Evolutionary conservation across 1,284 basidiomycete genomes (phyloP).

Genomic region (Tetrapyrgos nigripes): DNA sequence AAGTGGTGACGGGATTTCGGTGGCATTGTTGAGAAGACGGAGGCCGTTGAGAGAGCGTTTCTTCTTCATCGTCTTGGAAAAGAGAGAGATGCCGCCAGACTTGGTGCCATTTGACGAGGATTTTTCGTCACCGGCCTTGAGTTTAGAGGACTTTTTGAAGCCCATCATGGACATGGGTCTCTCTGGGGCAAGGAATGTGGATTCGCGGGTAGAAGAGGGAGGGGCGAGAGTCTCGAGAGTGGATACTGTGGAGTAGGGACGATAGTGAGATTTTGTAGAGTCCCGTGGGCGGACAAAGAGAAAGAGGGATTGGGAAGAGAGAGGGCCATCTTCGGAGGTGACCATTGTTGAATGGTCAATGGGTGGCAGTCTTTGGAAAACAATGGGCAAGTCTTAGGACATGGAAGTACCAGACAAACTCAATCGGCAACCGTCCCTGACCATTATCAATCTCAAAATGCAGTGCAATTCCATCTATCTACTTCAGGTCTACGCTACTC

Average conservation of each 20-base stretch:
- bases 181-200: not conserved
- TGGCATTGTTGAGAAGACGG: slow-evolving; percentile 24
- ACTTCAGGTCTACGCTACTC: not conserved
- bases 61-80: slow-evolving; percentile 32
- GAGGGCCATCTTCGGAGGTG: not conserved
- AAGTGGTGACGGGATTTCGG: slow-evolving; percentile 8
- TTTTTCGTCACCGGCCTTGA: slow-evolving; percentile 23
- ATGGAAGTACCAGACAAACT: not conserved
- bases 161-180: slow-evolving; percentile 35
- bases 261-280: slow-evolving; percentile 25
- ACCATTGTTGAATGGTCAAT: not conserved
- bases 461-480: not conserved
- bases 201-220: slow-evolving; percentile 11
- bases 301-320: slow-evolving; percentile 1
- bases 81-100: slow-evolving; percentile 1
- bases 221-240: slow-evolving; percentile 16
- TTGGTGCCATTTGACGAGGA: not conserved
- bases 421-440: not conserved
- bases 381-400: not conserved
- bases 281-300: slow-evolving; percentile 18
- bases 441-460: not conserved
- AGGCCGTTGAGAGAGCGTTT: slow-evolving; percentile 40
- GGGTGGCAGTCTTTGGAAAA: not conserved
- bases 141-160: slow-evolving; percentile 25
- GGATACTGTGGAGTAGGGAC: slow-evolving; percentile 26